These are phyloP conservation scores for Diaporthe sp. DNA, from an alignment of 2,329 filamentous ascomycete species.

Conservation along the genomic window DNA sequence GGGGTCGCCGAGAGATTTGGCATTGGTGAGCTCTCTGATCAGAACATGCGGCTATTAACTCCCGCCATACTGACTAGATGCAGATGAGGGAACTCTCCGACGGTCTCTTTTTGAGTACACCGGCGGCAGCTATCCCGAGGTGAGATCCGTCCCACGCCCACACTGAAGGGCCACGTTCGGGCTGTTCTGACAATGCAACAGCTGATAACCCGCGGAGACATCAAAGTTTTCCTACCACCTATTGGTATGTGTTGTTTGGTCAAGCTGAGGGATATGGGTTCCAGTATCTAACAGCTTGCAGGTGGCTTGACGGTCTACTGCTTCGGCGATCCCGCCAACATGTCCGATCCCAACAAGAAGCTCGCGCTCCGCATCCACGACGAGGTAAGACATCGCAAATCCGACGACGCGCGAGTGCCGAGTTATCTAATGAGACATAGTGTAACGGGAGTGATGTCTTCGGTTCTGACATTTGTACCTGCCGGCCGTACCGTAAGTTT, in stretches of 20 bases:
- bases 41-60: conserved; percentile 26
- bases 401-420: neutral
- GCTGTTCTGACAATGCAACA: conserved; percentile 48
- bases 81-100: conserved; percentile 87
- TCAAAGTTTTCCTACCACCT: conserved; percentile 95
- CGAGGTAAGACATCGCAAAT: conserved; percentile 60
- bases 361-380: conserved; percentile 87
- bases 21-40: conserved; percentile 70
- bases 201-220: conserved; percentile 92
- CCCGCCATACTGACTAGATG: conserved; percentile 46
- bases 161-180: conserved; percentile 36
- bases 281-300: conserved; percentile 49
- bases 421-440: conserved; percentile 48
- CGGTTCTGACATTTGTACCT: conserved; percentile 97
- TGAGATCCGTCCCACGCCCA: conserved; percentile 48
- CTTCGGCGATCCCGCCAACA: conserved; percentile 94
- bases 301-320: conserved; percentile 95
- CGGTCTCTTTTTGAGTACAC: conserved; percentile 94
- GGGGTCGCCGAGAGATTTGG: conserved; percentile 94
- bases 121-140: conserved; percentile 94
- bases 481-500: conserved; percentile 79
- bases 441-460: conserved; percentile 99
- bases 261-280: neutral
- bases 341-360: conserved; percentile 86
- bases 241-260: conserved; percentile 70